Percentiles rank a stretch among this genome's conserved stretches.
These are phyloP conservation scores for Rhamnella rubrinervis DNA, from an alignment of 331 rosid species.

Conservation along the genomic window DNA sequence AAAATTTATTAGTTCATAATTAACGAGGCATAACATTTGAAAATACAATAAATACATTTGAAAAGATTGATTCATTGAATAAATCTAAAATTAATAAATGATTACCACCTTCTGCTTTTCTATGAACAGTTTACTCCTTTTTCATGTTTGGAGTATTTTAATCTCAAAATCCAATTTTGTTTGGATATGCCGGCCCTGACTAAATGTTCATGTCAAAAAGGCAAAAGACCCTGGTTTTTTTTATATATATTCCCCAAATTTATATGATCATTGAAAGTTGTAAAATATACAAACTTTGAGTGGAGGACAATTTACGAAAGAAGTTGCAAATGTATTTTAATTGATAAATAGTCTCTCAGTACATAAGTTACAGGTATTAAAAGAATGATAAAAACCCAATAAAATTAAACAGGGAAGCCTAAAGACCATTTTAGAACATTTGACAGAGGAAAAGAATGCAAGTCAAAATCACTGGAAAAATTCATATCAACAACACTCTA, in stretches of 20 bases:
- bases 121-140: too few relatives aligned
- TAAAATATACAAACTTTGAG: too few relatives aligned
- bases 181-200: too few relatives aligned
- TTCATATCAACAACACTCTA: constrained; percentile 51
- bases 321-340: constrained; percentile 25
- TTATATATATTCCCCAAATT: too few relatives aligned
- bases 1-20: too few relatives aligned
- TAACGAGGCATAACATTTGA: too few relatives aligned
- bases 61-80: not conserved
- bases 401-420: constrained; percentile 45
- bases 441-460: constrained; percentile 37
- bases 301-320: constrained; percentile 1
- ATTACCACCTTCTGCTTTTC: not conserved
- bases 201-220: too few relatives aligned
- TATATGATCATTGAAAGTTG: too few relatives aligned
- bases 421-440: constrained; percentile 22
- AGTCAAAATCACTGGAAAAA: constrained; percentile 53
- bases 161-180: not conserved
- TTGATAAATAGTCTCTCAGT: constrained; percentile 47
- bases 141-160: not conserved
- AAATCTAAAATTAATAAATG: too few relatives aligned
- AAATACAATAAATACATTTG: too few relatives aligned
- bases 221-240: too few relatives aligned
- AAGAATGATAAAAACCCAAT: constrained; percentile 63
- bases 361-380: constrained; percentile 52